These are phyloP conservation scores for Orbilia quercus DNA, from an alignment of 2,329 filamentous ascomycete species.

Conservation along the genomic window DNA sequence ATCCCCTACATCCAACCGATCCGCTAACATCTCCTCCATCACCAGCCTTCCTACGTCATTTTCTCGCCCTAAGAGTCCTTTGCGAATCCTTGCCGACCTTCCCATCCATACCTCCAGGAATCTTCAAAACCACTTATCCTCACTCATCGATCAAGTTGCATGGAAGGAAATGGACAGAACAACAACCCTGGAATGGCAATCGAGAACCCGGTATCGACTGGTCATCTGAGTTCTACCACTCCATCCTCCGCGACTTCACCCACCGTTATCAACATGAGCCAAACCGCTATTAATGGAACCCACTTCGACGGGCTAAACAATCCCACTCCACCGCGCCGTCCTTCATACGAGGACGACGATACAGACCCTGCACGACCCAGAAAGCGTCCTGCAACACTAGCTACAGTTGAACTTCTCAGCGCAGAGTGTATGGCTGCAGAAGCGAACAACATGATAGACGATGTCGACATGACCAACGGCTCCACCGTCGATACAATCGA, in stretches of 20 bases:
- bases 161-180: slow-evolving; percentile 56
- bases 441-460: slow-evolving; percentile 34
- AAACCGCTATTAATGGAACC: slow-evolving; percentile 45
- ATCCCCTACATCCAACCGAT: not conserved
- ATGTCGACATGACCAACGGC: slow-evolving; percentile 47
- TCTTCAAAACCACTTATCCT: not conserved
- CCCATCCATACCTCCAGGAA: slow-evolving; percentile 23
- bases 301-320: slow-evolving; percentile 52
- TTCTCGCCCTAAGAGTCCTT: slow-evolving; percentile 15
- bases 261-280: slow-evolving; percentile 46
- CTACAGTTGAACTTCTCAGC: slow-evolving; percentile 52
- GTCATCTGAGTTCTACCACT: slow-evolving; percentile 52
- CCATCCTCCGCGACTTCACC: slow-evolving; percentile 48
- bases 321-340: slow-evolving; percentile 49
- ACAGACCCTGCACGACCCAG: slow-evolving; percentile 54
- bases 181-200: slow-evolving; percentile 55
- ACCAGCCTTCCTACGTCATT: slow-evolving; percentile 37
- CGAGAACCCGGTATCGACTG: slow-evolving; percentile 54
- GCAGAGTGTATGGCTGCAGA: slow-evolving; percentile 54
- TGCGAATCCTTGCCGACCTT: not conserved
- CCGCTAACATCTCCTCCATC: slow-evolving; percentile 7
- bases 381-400: slow-evolving; percentile 54
- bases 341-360: slow-evolving; percentile 56
- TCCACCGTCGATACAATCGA: slow-evolving; percentile 24
- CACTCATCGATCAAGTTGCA: slow-evolving; percentile 44